Percentiles rank a stretch among this genome's conserved stretches.
Evolutionary conservation across 345 rosid species (phyloP).

Genomic region (Populus euphratica): DNA sequence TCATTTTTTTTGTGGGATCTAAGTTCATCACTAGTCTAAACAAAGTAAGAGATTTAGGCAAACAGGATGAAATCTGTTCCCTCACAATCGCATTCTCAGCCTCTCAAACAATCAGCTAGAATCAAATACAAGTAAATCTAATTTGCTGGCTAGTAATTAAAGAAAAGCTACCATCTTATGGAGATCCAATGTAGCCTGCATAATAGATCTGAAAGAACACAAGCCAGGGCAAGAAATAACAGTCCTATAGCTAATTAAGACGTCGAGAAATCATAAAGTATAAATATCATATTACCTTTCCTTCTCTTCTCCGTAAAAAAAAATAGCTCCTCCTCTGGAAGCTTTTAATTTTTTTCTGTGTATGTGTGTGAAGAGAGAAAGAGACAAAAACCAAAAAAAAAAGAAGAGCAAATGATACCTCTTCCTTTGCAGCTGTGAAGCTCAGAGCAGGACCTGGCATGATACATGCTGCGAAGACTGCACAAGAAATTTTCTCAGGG

Average conservation of each 20-base stretch:
- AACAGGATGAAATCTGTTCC: no score
- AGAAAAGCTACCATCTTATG: not conserved
- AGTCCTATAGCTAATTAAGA: not conserved
- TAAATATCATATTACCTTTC: not conserved
- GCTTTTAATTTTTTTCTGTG: not conserved
- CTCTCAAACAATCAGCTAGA: not conserved
- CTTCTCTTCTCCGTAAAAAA: not conserved
- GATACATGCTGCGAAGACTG: conserved; percentile 27
- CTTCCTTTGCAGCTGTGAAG: conserved; percentile 12
- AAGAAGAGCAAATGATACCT: conserved; percentile 21
- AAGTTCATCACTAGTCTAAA: not conserved
- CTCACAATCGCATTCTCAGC: no score
- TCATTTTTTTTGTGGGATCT: not conserved
- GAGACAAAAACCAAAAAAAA: no score
- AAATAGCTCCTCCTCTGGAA: not conserved
- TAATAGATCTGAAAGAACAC: not conserved
- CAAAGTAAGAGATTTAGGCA: no score
- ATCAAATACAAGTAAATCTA: not conserved
- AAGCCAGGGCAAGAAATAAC: not conserved
- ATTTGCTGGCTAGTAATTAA: not conserved
- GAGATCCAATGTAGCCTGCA: not conserved
- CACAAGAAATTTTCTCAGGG: conserved; percentile 35
- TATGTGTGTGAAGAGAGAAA: not conserved
- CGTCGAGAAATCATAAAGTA: not conserved
- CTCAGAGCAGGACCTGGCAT: conserved; percentile 38